Evolutionary conservation across 345 rosid genomes (phyloP), one percentile per base, ranked within the genome.

Genomic region (Psidium guajava): DNA sequence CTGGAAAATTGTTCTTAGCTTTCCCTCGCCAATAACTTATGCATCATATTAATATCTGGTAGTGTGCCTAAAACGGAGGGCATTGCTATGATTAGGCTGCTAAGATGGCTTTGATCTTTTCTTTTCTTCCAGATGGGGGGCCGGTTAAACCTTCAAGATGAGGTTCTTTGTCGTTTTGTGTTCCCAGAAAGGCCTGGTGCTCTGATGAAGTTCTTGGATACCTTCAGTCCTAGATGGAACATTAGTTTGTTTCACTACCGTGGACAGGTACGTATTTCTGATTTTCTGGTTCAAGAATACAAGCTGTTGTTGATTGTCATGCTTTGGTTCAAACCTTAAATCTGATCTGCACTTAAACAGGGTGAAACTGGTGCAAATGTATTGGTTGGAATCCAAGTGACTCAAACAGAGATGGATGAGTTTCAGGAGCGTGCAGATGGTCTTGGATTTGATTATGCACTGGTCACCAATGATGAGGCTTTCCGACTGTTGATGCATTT

Each of bases 141-240:
- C 85, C 93, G 95, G 89, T 88, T 91, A 83, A 89, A 88, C 75
- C 89, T 94, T 86, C 90, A 88, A 87, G 91, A 97, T n/a, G 99
- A 97, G 91, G 88, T 93, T 84, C 93, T 97, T 82, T 97, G 98
- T 84, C 95, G 84, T 22, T 96, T 96, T 88, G 87, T 92, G 47
- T 97, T 97, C 88, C 99, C 99, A 0, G 99, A 97, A 91, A 94
- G 98, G 88, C 99, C 99, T 32, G 98, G 99, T 84, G 92, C 99
- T 82, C 89, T 97, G 85, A 91, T 96, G 98, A 96, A 95, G 93
- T 97, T 96, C 90, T 92, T 97, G 91, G 93, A 96, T 83, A 80
- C 96, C 24, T 94, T 96, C 87, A 96, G 99, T 92, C 98, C 99
- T 6, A 92, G 93, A 22, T 96, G 99, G 99, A 93, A 97, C 92